These are phyloP conservation scores for Crithidia brevicula DNA, from an alignment of 208 protist species.

Conservation along the genomic window DNA sequence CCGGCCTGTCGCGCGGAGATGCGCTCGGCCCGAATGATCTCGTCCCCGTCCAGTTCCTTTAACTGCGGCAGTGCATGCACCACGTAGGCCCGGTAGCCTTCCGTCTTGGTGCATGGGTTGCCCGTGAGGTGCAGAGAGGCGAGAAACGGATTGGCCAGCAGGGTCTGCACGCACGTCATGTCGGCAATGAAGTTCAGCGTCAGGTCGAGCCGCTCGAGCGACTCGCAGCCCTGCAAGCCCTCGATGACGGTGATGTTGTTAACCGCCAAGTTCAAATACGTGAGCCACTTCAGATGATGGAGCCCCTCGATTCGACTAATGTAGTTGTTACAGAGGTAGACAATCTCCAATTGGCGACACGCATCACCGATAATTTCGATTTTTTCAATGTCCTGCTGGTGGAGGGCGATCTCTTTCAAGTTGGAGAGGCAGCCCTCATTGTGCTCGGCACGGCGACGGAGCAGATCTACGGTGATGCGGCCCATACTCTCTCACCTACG, in stretches of 20 bases:
- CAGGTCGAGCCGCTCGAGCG: slow-evolving; percentile 95
- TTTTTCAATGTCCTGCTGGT: slow-evolving; percentile 96
- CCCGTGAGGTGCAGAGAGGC: slow-evolving; percentile 94
- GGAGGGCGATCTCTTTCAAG: slow-evolving; percentile 96
- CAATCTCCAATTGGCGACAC: slow-evolving; percentile 93
- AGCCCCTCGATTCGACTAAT: slow-evolving; percentile 95
- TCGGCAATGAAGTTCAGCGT: slow-evolving; percentile 97
- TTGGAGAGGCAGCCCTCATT: slow-evolving; percentile 95
- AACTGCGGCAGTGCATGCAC: slow-evolving; percentile 93
- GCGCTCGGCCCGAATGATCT: slow-evolving; percentile 85
- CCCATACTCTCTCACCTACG: slow-evolving; percentile 44
- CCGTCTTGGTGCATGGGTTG: slow-evolving; percentile 93
- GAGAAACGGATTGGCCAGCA: slow-evolving; percentile 88
- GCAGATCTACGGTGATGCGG: slow-evolving; percentile 92
- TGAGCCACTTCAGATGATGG: slow-evolving; percentile 94
- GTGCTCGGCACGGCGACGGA: slow-evolving; percentile 96
- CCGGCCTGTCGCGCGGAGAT: slow-evolving; percentile 90
- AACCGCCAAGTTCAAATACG: slow-evolving; percentile 97
- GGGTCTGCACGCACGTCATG: slow-evolving; percentile 69
- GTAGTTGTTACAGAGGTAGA: slow-evolving; percentile 98
- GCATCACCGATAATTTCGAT: slow-evolving; percentile 90
- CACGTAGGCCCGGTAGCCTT: slow-evolving; percentile 93
- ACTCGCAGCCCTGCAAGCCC: slow-evolving; percentile 93
- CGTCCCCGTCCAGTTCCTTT: slow-evolving; percentile 85
- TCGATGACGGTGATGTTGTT: slow-evolving; percentile 97